phyloP scores from a whole-genome alignment of 2,329 filamentous ascomycete genomes.

The Coniochaeta pulveracea region DNA sequence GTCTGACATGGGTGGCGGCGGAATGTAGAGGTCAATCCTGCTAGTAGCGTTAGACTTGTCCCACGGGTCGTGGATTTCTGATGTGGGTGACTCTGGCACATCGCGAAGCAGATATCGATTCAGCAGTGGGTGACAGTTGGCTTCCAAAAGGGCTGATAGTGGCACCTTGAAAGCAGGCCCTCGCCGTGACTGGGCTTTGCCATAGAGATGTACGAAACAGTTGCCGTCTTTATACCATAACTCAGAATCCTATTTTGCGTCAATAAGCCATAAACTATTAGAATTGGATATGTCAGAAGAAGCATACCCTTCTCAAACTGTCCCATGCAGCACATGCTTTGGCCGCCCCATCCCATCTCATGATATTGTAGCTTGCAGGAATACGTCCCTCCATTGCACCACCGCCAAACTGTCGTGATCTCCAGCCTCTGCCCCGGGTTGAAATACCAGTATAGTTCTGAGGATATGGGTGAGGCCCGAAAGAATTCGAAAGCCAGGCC shows the following conservation, averaged over 20 bases:
- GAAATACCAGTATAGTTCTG: constrained; percentile 19
- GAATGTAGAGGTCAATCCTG: constrained; percentile 55
- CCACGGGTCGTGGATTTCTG: constrained; percentile 5
- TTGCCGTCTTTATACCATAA: constrained; percentile 58
- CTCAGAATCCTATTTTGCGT: constrained; percentile 57
- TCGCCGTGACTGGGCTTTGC: constrained; percentile 49
- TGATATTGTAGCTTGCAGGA: constrained; percentile 20
- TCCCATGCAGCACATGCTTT: constrained; percentile 33
- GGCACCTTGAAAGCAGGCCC: constrained; percentile 59
- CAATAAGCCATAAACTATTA: no score
- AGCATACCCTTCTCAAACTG: constrained; percentile 32
- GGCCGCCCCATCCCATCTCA: constrained; percentile 39
- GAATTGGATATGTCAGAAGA: no score
- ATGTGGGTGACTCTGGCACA: constrained; percentile 10
- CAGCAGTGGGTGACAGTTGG: constrained; percentile 50
- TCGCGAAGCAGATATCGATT: constrained; percentile 33
- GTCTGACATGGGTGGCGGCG: constrained; percentile 43
- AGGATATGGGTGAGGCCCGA: not conserved
- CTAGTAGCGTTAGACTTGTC: constrained; percentile 9
- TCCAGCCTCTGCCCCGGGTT: constrained; percentile 22
- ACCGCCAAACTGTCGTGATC: constrained; percentile 20
- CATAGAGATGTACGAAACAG: constrained; percentile 59
- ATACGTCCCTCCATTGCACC: constrained; percentile 17
- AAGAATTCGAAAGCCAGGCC: not conserved
- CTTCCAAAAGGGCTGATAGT: constrained; percentile 42